Evolutionary conservation across 1,284 basidiomycete species (phyloP).

Genomic region (Heimioporus punctisporus): DNA sequence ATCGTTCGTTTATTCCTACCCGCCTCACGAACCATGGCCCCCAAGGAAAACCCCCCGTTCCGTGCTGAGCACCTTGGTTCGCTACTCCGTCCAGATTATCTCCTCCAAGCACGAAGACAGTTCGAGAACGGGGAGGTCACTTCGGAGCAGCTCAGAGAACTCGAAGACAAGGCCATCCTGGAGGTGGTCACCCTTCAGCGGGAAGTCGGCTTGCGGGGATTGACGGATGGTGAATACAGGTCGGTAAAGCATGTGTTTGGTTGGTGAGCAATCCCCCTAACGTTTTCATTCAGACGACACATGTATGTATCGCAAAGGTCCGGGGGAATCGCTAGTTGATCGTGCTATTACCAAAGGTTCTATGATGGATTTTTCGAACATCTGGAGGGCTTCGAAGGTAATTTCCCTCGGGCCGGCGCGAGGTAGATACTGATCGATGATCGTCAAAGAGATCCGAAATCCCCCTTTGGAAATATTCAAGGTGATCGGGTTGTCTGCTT

Average conservation of each 20-base stretch:
- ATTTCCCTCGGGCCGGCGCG: too few species aligned
- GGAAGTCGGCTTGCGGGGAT: too few species aligned
- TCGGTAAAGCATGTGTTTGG: slow-evolving; percentile 46
- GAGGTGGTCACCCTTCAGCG: too few species aligned
- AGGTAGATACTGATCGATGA: too few species aligned
- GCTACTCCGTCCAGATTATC: slow-evolving; percentile 53
- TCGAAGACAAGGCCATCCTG: background rate
- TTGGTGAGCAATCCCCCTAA: slow-evolving; percentile 39
- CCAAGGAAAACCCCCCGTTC: slow-evolving; percentile 40
- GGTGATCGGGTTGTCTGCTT: slow-evolving; percentile 1
- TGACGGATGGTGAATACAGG: too few species aligned
- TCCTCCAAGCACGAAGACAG: slow-evolving; percentile 48
- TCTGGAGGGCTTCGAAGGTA: too few species aligned
- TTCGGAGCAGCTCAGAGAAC: slow-evolving; percentile 41
- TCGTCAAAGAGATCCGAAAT: too few species aligned
- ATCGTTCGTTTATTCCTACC: background rate
- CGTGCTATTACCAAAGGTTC: too few species aligned
- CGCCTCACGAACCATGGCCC: slow-evolving; percentile 15
- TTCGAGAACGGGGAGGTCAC: slow-evolving; percentile 44
- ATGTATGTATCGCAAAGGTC: slow-evolving; percentile 17
- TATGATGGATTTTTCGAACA: too few species aligned
- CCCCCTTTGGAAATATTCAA: slow-evolving; percentile 25
- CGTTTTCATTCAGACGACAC: slow-evolving; percentile 19
- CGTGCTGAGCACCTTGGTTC: slow-evolving; percentile 63
- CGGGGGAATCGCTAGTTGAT: too few species aligned